phyloP scores from a whole-genome alignment of 345 rosid genomes.

The Nephelium lappaceum region DNA sequence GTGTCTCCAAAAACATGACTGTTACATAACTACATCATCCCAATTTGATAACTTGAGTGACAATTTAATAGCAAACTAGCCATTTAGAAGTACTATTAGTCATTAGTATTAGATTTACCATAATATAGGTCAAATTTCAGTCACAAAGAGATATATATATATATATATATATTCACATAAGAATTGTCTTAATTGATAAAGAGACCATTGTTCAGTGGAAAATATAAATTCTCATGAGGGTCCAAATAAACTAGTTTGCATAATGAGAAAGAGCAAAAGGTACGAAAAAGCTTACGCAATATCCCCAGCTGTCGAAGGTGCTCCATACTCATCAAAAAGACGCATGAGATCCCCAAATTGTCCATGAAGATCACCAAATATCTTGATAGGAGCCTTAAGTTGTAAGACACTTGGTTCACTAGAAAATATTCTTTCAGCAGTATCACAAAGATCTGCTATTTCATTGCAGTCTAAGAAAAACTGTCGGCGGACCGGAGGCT shows the following conservation, averaged over 20 bases:
- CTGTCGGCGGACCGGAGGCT: constrained; percentile 92
- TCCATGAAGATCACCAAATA: constrained; percentile 98
- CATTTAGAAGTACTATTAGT: not conserved
- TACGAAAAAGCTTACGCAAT: constrained; percentile 71
- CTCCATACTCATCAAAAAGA: constrained; percentile 95
- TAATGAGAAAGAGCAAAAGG: not conserved
- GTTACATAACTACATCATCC: constrained; percentile 26
- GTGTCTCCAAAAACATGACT: not conserved
- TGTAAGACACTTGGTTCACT: constrained; percentile 89
- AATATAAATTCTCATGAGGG: not conserved
- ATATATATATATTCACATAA: not conserved
- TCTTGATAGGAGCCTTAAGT: constrained; percentile 87
- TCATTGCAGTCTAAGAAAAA: constrained; percentile 97
- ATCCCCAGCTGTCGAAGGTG: constrained; percentile 99
- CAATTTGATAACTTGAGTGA: not conserved
- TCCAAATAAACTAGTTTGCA: constrained; percentile 1
- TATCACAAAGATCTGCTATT: constrained; percentile 92
- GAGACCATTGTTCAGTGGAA: not conserved
- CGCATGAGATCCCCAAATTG: constrained; percentile 99
- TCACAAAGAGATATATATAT: not conserved
- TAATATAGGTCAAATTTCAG: not conserved
- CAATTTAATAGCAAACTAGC: not conserved
- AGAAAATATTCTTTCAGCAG: constrained; percentile 80
- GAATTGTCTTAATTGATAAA: not conserved
- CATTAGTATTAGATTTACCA: not conserved